These are phyloP conservation scores for Escovopsis sp. DNA, from an alignment of 2,329 filamentous ascomycete genomes.

Conservation along the genomic window DNA sequence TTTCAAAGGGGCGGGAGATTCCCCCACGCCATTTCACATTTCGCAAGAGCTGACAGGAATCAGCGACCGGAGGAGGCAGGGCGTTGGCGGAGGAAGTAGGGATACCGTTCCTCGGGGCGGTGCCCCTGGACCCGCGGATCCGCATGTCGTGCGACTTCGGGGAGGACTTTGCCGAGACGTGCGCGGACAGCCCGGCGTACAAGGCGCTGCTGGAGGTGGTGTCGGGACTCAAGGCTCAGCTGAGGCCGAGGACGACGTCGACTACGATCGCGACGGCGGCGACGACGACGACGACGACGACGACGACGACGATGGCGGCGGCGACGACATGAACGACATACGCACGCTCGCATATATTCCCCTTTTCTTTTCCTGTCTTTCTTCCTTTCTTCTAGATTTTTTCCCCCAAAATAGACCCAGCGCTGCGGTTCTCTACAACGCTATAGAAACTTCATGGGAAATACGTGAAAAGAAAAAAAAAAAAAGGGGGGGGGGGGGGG, in stretches of 20 bases:
- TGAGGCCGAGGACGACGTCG: not conserved
- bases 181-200: constrained; percentile 84
- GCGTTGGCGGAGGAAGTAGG: constrained; percentile 71
- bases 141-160: constrained; percentile 95
- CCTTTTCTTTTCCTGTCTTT: too few species aligned
- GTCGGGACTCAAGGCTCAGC: constrained; percentile 15
- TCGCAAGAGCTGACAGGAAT: too few species aligned
- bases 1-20: too few species aligned
- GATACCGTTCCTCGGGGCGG: constrained; percentile 76
- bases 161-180: constrained; percentile 91
- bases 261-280: constrained; percentile 32
- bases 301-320: constrained; percentile 20
- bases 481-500: too few species aligned
- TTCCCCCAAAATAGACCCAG: too few species aligned
- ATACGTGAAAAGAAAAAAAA: too few species aligned
- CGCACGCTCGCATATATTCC: too few species aligned
- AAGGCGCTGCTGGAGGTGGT: constrained; percentile 70
- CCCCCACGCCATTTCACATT: too few species aligned
- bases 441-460: too few species aligned
- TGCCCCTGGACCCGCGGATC: constrained; percentile 85
- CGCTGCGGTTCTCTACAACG: too few species aligned
- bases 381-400: too few species aligned
- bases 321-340: too few species aligned
- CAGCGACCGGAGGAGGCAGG: constrained; percentile 61
- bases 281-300: constrained; percentile 24